These are phyloP conservation scores for Combretum micranthum DNA, from an alignment of 345 rosid species.

Conservation along the genomic window DNA sequence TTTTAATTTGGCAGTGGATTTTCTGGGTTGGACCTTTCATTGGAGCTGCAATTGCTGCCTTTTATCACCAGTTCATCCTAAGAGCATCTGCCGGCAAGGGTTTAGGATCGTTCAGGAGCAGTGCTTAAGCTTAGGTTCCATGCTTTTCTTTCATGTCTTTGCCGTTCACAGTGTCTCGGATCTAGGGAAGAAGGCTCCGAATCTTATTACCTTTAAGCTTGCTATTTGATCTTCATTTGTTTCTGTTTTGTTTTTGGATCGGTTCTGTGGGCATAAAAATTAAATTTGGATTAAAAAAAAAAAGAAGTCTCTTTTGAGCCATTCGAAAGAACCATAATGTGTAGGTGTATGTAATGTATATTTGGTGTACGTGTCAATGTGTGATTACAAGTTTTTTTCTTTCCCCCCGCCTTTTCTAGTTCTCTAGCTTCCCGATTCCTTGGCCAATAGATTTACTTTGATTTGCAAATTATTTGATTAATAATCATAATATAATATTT, in stretches of 20 bases:
- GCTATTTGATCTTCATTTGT: too few species aligned
- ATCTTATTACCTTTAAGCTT: too few species aligned
- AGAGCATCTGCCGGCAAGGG: conserved; percentile 77
- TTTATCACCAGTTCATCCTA: conserved; percentile 69
- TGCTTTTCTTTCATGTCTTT: not conserved
- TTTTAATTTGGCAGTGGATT: conserved; percentile 50
- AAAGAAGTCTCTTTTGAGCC: too few species aligned
- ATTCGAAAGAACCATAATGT: too few species aligned
- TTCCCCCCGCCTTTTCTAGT: not conserved
- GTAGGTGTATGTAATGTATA: too few species aligned
- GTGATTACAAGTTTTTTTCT: not conserved
- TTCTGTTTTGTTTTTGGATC: too few species aligned
- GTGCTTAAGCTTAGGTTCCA: conserved; percentile 30
- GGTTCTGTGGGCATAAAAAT: too few species aligned
- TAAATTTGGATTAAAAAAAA: too few species aligned
- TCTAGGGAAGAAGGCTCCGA: too few species aligned
- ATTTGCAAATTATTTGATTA: not conserved
- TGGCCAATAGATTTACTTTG: not conserved
- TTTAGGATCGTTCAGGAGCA: conserved; percentile 85
- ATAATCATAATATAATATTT: not conserved
- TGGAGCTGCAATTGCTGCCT: conserved; percentile 75
- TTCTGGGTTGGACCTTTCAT: conserved; percentile 97
- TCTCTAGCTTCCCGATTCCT: not conserved
- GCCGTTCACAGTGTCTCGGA: too few species aligned
- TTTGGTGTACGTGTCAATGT: too few species aligned